These are phyloP conservation scores for Pseudogymnoascus sp. DNA, from an alignment of 2,329 filamentous ascomycete species.

Conservation along the genomic window DNA sequence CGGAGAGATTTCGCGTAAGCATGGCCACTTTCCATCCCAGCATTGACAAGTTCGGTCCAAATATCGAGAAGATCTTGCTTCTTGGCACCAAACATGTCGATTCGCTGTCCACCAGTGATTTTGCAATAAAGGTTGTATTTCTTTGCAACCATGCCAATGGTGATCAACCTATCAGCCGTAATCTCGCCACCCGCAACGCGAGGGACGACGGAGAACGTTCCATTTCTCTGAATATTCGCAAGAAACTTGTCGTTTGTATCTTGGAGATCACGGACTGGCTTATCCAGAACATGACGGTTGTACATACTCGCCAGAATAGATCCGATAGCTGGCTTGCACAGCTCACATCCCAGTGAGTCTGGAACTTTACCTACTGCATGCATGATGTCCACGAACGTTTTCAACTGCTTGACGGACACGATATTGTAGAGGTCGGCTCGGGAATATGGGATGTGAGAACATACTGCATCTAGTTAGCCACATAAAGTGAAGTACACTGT, in stretches of 20 bases:
- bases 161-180: slow-evolving; percentile 75
- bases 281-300: slow-evolving; percentile 75
- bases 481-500: slow-evolving; percentile 23
- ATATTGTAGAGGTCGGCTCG: slow-evolving; percentile 88
- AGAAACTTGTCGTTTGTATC: slow-evolving; percentile 87
- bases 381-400: slow-evolving; percentile 70
- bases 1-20: slow-evolving; percentile 84
- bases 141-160: slow-evolving; percentile 76
- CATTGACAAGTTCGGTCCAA: slow-evolving; percentile 72
- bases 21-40: slow-evolving; percentile 84
- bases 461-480: slow-evolving; percentile 38
- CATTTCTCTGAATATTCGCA: slow-evolving; percentile 85
- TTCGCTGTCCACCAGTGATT: slow-evolving; percentile 85
- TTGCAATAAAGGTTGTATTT: slow-evolving; percentile 83
- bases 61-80: slow-evolving; percentile 80
- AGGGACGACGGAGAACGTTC: slow-evolving; percentile 82
- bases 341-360: slow-evolving; percentile 71
- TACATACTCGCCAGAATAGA: slow-evolving; percentile 76
- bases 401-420: slow-evolving; percentile 70
- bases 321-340: slow-evolving; percentile 75
- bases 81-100: slow-evolving; percentile 86
- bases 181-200: slow-evolving; percentile 80
- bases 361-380: slow-evolving; percentile 64
- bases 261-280: slow-evolving; percentile 64
- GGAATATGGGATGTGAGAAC: slow-evolving; percentile 75